phyloP scores from a whole-genome alignment of 2,329 filamentous ascomycete species.

The Arthrobotrys pseudoclavata region DNA sequence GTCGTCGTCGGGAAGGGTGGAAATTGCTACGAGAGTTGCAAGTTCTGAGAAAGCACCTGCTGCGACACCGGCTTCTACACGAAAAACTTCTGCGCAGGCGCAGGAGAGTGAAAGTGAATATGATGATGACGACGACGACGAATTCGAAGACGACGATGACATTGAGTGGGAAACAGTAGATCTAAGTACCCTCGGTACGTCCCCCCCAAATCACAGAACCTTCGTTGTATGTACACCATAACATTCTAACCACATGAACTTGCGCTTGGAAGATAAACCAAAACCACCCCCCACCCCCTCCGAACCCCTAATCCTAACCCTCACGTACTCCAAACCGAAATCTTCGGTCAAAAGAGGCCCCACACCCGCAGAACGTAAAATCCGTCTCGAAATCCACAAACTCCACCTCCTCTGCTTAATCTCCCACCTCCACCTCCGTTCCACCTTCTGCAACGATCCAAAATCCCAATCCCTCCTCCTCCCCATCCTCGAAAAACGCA shows the following conservation, averaged over 20 bases:
- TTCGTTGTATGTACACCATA: too few relatives aligned
- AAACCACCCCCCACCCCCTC: neutral
- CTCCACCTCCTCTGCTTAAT: constrained; percentile 86
- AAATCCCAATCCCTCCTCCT: constrained; percentile 72
- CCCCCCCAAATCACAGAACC: neutral
- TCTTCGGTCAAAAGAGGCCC: constrained; percentile 68
- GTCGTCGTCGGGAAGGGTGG: neutral
- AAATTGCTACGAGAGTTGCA: neutral
- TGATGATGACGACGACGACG: constrained; percentile 62
- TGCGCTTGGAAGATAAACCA: constrained; percentile 20
- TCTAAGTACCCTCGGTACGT: constrained; percentile 65
- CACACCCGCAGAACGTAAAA: constrained; percentile 72
- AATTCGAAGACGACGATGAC: constrained; percentile 69
- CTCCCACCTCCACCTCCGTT: constrained; percentile 81
- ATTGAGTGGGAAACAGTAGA: constrained; percentile 76
- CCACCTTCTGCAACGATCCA: constrained; percentile 87
- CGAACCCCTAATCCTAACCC: constrained; percentile 41
- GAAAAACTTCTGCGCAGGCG: constrained; percentile 8
- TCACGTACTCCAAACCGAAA: constrained; percentile 35
- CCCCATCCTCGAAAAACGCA: constrained; percentile 41
- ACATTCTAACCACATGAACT: constrained; percentile 29
- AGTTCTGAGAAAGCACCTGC: neutral
- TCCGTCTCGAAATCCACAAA: constrained; percentile 84
- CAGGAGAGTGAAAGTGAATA: constrained; percentile 18
- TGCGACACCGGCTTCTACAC: neutral